phyloP scores from a whole-genome alignment of 2,329 filamentous ascomycete species.

The Pestalotiopsis sp. region DNA sequence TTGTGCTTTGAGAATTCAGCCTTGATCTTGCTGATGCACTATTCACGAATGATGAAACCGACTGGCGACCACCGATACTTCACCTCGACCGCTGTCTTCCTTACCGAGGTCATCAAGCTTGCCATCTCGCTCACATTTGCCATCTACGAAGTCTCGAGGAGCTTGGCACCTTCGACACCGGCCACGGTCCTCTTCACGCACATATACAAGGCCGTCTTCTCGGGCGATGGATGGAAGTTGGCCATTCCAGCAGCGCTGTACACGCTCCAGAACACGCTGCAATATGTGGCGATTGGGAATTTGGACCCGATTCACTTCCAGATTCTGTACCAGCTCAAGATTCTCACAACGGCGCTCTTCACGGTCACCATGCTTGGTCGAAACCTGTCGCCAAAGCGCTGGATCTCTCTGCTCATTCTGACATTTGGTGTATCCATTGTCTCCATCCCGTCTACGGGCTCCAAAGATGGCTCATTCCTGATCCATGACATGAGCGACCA shows the following conservation, averaged over 20 bases:
- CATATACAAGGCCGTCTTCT: conserved; percentile 80
- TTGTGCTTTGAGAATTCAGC: conserved; percentile 80
- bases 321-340: conserved; percentile 92
- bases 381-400: conserved; percentile 71
- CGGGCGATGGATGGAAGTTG: conserved; percentile 91
- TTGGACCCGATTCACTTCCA: conserved; percentile 92
- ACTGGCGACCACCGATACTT: conserved; percentile 85
- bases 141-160: conserved; percentile 82
- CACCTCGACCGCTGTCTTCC: conserved; percentile 89
- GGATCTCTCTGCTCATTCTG: conserved; percentile 78
- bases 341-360: conserved; percentile 86
- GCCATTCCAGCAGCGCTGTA: conserved; percentile 87
- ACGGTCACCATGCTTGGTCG: conserved; percentile 77
- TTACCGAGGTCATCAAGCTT: conserved; percentile 91
- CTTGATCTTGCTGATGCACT: conserved; percentile 85
- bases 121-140: conserved; percentile 83
- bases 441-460: conserved; percentile 68
- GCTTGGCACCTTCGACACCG: conserved; percentile 75
- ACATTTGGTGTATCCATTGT: conserved; percentile 84
- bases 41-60: conserved; percentile 90
- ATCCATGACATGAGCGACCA: conserved; percentile 65
- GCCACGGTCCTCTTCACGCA: conserved; percentile 79
- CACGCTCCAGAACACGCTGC: conserved; percentile 89
- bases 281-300: conserved; percentile 90
- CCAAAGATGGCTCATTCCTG: conserved; percentile 58